Base-by-base conservation (phyloP, 2,329 filamentous ascomycete genomes). In the Cercospora sesami region DNA sequence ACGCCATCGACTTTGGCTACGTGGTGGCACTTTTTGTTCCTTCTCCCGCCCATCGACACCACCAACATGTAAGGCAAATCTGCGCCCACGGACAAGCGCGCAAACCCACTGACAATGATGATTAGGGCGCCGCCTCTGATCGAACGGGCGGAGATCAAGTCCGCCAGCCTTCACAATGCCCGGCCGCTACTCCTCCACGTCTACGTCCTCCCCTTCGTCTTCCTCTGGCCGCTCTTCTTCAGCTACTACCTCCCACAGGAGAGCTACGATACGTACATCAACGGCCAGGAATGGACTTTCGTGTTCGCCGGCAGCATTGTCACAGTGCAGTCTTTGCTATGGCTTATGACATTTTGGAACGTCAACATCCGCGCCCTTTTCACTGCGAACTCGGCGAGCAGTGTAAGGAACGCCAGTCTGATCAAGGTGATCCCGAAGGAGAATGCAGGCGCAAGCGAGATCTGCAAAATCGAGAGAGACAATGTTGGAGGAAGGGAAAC, bases 331-430 rank as follows among this genome's bases (percentile, higher is more conserved):
- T 89, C 92, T 71, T 86, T 99, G 71, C 83, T 93, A 74, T 99
- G 95, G 94, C 86, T 99, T 70, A 94, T 91, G 83, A 99, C 95
- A 58, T 93, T 98, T 83, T 99, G 95, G 95, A 98, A 92, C 78
- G 93, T 99, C 79, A 90, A 94, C 78, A 83, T 98, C 71, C 88
- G 89, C 77, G 91, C 90, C 23, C 81, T 89, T 69, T 97, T 98
- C 80, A 98, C 91, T 12, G 88, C 94, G 1, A 90, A 85, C 65
- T 87, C 86, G 73, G 91, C 90, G 65, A 86, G 85, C 68, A 87
- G 86, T 60, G 83, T 98, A 39, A 84, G 90, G 63, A 87, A 90
- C 74, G 94, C 95, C 16, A 82, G 89, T 75, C 84, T 96, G 74
- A 97, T 99, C 85, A 98, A 97, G 83, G 90, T 99, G 73, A 88